Evolutionary conservation across 352 stramenopile species (phyloP).

Genomic region (Peronospora tabacina): DNA sequence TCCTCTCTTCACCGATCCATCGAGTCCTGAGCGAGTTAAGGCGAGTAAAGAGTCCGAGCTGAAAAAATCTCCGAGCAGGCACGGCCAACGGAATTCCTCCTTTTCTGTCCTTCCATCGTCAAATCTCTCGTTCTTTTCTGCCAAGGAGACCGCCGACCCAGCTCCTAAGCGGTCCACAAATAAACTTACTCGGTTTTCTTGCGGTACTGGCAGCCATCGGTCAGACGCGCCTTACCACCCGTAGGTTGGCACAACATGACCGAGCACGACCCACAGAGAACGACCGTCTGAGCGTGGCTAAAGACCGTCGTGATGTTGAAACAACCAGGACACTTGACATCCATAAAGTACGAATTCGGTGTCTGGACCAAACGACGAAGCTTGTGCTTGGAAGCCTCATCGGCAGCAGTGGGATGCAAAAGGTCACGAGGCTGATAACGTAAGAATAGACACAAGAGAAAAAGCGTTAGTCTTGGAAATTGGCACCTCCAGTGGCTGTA

Average conservation of each 20-base stretch:
- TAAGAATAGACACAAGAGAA: background rate
- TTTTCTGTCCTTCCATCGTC: conserved; percentile 25
- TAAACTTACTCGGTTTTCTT: conserved; percentile 98
- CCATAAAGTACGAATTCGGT: conserved; percentile 99
- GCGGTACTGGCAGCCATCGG: conserved; percentile 98
- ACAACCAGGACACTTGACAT: conserved; percentile 99
- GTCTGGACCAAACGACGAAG: conserved; percentile 98
- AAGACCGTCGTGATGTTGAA: conserved; percentile 99
- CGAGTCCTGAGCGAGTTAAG: conserved; percentile 20
- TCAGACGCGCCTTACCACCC: conserved; percentile 95
- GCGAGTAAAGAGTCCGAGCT: conserved; percentile 20
- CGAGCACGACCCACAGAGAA: conserved; percentile 95
- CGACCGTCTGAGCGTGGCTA: conserved; percentile 97
- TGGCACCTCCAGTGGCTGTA: background rate
- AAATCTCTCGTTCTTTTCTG: conserved; percentile 25
- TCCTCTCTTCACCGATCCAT: conserved; percentile 29
- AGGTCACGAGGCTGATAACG: conserved; percentile 87
- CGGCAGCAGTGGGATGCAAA: conserved; percentile 92
- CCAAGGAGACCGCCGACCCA: background rate
- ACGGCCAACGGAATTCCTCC: conserved; percentile 27
- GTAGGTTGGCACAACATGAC: conserved; percentile 98
- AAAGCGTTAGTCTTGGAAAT: background rate
- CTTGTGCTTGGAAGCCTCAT: conserved; percentile 98
- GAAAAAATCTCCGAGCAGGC: conserved; percentile 17
- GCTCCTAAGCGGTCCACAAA: conserved; percentile 18